Evolutionary conservation across 116 monocot species (phyloP), one percentile per base, ranked within the genome.

Genomic region (Papilionanthe hybrid): DNA sequence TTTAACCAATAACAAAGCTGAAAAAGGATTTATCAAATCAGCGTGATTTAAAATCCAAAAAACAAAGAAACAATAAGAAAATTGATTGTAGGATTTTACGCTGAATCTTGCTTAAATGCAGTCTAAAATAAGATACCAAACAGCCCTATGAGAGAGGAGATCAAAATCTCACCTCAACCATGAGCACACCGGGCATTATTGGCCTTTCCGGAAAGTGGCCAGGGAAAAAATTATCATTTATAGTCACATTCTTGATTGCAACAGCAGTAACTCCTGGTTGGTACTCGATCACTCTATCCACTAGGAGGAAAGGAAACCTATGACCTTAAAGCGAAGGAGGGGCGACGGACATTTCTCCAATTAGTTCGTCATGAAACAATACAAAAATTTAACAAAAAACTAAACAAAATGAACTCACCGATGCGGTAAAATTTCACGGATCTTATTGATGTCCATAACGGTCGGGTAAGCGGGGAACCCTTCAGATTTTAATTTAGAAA

Each of bases 181-280:
- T 98, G 77, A 98, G 98, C 76, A 98, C 98, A 63, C 98, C 94
- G 49, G 98, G 98, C 98, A 98, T 98, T 60, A 98, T 98, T 19
- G 98, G 98, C 4, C 98, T 77, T 75, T 94, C 94, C 0, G 98
- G 94, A 55, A 98, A 98, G 84, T 98, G 98, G 1, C 98, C 98
- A 1, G 92, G 92, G 77, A 91, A 98, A 66, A 98, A 94, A 66
- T 94, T 94, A 32, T 94, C 98, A 75, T 98, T 98, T 44, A 98
- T 98, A 4, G 98, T 93, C 23, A 98, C 94, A 79, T 98, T 94
- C 87, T 98, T 98, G 49, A 98, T 98, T 4, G 81, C 94, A 23
- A 98, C 98, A 15, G 92, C 94, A 0, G 88, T 88, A 4, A 88
- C 91, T 72, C 94, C 94, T 12, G 98, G 82, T 74, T 89, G 71